Base-by-base conservation (phyloP, 257 asterid genomes). In the Lycium ferocissimum region DNA sequence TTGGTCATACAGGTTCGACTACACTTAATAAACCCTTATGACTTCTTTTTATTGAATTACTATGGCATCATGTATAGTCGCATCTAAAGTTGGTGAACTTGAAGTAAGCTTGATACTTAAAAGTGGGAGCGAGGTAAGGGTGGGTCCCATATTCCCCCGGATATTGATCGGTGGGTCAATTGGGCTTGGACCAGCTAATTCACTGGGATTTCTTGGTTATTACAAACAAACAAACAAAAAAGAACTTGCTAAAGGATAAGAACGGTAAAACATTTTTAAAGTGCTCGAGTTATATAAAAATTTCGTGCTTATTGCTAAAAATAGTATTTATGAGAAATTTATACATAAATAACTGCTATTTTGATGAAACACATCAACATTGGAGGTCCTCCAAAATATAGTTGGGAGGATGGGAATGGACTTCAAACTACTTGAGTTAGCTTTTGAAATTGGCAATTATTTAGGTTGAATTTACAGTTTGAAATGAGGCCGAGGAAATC, bases 1-100 rank as follows among this genome's bases (percentile, higher is more conserved):
- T 90, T 96, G 99, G 99, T 96, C 98, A 35, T 96, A 94, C 92
- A 94, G 98, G 99, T 94, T 53, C 5, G 81, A 0, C 1, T 14
- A 12, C 7, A 38, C 61, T 43, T 54, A 66, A 67, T 76, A 56
- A 84, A 26, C 63, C 45, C 67, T 71, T 17, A 45, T 53, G 22
- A 51, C 12, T 76, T 76, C 63, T 7, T 76, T 3, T 26, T 53
- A 9, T 26, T 26, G 47, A 22, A 51, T 76, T 26, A 51, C 63
- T 26, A 33, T 49, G 82, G 22, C 33, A 26, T 26, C 13, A 26
- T 69, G 26, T 22, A 3, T 76, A 9, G 2, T 76, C 11, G 12
- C 5, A 53, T 51, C 63, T 76, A 76, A 51, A 76, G 62, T 76
- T 26, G 26, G 65, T 51, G 63, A 72, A n/a, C 3, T 45, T 72